These are phyloP conservation scores for Xylariaceae sp. DNA, from an alignment of 2,329 filamentous ascomycete species.

Conservation along the genomic window DNA sequence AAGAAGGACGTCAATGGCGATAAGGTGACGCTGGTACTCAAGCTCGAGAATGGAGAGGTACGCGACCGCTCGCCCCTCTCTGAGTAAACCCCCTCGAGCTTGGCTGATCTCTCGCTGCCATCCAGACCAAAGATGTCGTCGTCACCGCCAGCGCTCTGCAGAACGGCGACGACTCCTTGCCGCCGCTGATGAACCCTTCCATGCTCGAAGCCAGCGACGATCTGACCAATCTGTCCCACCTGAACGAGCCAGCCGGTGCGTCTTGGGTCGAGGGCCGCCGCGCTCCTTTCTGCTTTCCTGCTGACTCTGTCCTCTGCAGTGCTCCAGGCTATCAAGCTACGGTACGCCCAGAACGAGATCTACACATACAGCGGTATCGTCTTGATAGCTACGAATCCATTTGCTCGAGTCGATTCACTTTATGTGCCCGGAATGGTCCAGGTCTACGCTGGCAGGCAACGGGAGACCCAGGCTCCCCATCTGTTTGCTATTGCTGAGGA, in stretches of 20 bases:
- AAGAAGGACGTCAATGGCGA: constrained; percentile 77
- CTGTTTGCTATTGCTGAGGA: constrained; percentile 98
- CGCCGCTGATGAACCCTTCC: constrained; percentile 93
- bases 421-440: constrained; percentile 99
- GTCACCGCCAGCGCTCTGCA: constrained; percentile 70
- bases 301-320: constrained; percentile 45
- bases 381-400: constrained; percentile 95
- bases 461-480: constrained; percentile 94
- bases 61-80: no score
- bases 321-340: constrained; percentile 91
- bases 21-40: constrained; percentile 82
- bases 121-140: constrained; percentile 69
- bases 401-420: constrained; percentile 92
- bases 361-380: constrained; percentile 99
- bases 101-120: no score
- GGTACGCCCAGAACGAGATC: constrained; percentile 97
- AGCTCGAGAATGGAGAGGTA: constrained; percentile 90
- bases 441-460: constrained; percentile 93
- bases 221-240: constrained; percentile 90
- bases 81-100: no score
- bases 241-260: constrained; percentile 92
- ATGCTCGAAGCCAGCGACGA: constrained; percentile 99
- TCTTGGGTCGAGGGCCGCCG: constrained; percentile 4
- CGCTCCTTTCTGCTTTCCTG: constrained; percentile 10
- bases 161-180: constrained; percentile 71